A percentile compares a stretch with the other conserved stretches of the same genome.
Conservation (phyloP, 1,284 basidiomycete species). For the Erythrobasidium hasegawianum region DNA sequence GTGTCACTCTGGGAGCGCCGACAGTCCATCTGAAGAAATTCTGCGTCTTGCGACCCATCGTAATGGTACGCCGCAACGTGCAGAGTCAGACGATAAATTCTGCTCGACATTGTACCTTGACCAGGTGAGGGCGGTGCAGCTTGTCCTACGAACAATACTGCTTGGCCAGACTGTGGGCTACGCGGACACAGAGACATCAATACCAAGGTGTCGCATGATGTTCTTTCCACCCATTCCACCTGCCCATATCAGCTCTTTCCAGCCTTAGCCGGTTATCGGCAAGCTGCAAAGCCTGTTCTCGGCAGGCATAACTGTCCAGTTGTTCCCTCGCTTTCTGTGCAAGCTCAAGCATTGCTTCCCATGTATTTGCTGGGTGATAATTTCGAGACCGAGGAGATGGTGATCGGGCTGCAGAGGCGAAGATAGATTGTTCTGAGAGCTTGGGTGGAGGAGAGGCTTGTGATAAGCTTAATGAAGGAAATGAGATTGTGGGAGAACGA, state of each 20-base stretch:
- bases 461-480: neutral
- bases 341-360: conserved; percentile 15
- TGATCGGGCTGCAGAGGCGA: neutral
- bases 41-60: no score
- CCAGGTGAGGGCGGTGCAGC: no score
- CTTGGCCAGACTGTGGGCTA: no score
- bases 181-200: no score
- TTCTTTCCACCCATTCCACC: conserved; percentile 28
- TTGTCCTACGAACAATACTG: no score
- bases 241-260: conserved; percentile 10
- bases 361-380: conserved; percentile 3
- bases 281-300: conserved; percentile 3
- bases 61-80: no score
- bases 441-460: conserved; percentile 6
- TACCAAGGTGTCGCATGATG: conserved; percentile 25
- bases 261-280: neutral
- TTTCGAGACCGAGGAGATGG: neutral
- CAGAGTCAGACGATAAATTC: no score
- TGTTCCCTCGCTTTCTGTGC: conserved; percentile 7
- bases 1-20: no score
- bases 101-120: no score
- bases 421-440: neutral
- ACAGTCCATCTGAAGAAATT: no score
- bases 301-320: conserved; percentile 6
- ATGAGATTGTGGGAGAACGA: neutral